phyloP scores from a whole-genome alignment of 306 rosid species.

The Acacia acuminata region DNA sequence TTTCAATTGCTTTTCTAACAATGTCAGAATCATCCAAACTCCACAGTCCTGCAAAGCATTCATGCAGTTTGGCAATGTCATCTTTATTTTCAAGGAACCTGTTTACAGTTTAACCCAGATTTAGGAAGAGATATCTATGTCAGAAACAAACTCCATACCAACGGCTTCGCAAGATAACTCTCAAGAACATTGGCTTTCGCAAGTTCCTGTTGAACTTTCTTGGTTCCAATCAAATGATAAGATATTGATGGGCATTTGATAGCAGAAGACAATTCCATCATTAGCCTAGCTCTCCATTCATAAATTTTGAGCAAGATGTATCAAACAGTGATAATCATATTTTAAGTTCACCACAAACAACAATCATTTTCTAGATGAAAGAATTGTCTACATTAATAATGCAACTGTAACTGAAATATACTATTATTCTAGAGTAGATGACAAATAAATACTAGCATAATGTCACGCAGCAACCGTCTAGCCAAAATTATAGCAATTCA shows the following conservation, averaged over 20 bases:
- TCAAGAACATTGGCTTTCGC: constrained; percentile 89
- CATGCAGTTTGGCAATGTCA: constrained; percentile 73
- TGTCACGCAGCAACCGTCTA: too few relatives aligned
- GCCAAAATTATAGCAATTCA: not conserved
- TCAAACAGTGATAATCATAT: not conserved
- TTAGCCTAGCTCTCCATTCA: constrained; percentile 94
- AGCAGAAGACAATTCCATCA: constrained; percentile 90
- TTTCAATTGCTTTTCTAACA: constrained; percentile 62
- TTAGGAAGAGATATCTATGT: constrained; percentile 9
- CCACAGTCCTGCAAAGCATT: constrained; percentile 98
- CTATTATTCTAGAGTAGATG: not conserved
- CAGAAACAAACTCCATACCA: not conserved
- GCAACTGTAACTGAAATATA: too few relatives aligned
- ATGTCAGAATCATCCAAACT: constrained; percentile 84
- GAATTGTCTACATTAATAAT: too few relatives aligned
- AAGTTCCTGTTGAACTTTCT: constrained; percentile 96
- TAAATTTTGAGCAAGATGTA: constrained; percentile 29
- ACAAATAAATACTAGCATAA: not conserved
- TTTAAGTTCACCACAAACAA: not conserved
- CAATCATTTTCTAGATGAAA: not conserved
- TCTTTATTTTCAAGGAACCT: constrained; percentile 85
- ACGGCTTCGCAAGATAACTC: constrained; percentile 53
- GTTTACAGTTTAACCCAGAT: constrained; percentile 20
- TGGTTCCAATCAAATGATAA: constrained; percentile 89
- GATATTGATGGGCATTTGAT: constrained; percentile 93